These are phyloP conservation scores for Bondarzewia mesenterica DNA, from an alignment of 1,284 basidiomycete genomes.

Conservation along the genomic window DNA sequence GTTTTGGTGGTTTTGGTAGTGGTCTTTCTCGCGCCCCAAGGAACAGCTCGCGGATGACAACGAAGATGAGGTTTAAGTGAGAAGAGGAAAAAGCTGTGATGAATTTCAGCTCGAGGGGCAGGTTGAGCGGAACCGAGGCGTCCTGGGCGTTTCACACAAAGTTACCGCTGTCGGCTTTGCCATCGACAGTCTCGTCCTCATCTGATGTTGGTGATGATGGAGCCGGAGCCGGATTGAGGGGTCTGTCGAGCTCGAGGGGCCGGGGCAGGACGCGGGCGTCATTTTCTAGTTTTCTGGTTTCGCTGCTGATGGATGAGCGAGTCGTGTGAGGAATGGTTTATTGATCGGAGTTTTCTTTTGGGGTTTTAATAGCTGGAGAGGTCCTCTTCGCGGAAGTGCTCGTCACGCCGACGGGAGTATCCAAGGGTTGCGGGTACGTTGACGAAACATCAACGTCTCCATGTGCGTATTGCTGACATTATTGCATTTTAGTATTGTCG, in stretches of 20 bases:
- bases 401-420: conserved; percentile 90
- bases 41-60: not conserved
- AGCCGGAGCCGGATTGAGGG: not conserved
- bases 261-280: conserved; percentile 18
- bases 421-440: conserved; percentile 97
- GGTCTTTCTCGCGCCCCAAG: conserved; percentile 9
- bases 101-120: not conserved
- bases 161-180: conserved; percentile 1
- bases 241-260: conserved; percentile 1
- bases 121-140: not conserved
- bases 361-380: conserved; percentile 85
- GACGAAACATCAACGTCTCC: no score
- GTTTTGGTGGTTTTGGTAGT: conserved; percentile 7
- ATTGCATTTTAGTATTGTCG: conserved; percentile 69
- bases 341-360: conserved; percentile 81
- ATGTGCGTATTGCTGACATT: conserved; percentile 3
- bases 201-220: not conserved
- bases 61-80: conserved; percentile 1
- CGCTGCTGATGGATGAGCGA: conserved; percentile 59
- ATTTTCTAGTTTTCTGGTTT: conserved; percentile 37
- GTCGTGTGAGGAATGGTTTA: conserved; percentile 65
- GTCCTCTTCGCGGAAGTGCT: conserved; percentile 99
- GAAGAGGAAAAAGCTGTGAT: not conserved
- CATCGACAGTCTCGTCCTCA: not conserved
- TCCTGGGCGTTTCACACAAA: not conserved